Base-by-base conservation (phyloP, 2,329 filamentous ascomycete genomes). In the Xylariales sp. region DNA sequence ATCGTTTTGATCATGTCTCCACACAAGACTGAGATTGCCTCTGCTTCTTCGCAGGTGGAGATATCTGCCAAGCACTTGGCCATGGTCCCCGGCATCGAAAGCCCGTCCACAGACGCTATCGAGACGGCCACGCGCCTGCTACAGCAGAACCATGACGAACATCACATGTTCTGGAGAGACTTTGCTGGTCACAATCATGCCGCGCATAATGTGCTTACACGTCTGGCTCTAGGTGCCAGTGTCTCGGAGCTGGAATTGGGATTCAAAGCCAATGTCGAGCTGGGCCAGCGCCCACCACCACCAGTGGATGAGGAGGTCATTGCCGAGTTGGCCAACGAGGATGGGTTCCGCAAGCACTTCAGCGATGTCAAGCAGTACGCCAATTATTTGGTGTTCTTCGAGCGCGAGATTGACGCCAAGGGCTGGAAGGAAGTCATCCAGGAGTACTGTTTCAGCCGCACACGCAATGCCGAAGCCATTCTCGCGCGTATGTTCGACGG, bases 371-470 rank as follows among this genome's bases (percentile, higher is more conserved):
- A 33, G 2, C 34, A 54, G 49, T 86, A 86, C 54, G 61, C 70
- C 22, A 74, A 79, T 53, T 87, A 74, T 54, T 62, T 88, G 3
- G 57, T 63, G 0, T 87, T 80, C 60, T 88, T 85, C 57, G 65
- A 80, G 49, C 52, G 60, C 1, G 73, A 85, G 54, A 81, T 88
- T 27, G 69, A 74, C 5, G 53, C 59, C 15, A 76, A 75, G 25
- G 77, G 80, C 0, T 80, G 74, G 42, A 19, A 73, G 40, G 53
- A 61, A 1, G 74, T 78, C 0, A 32, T 87, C n/a, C 68, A 75
- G 11, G 71, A 81, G 46, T 79, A 81, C 53, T 31, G 83, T 0
- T 84, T 88, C 54, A 62, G 68, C 2, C 68, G 69, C 3, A 73
- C 76, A 44, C 67, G 73, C 27, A 53, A 66, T 38, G 76, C 81